Evolutionary conservation across 2,329 filamentous ascomycete genomes (phyloP).

Genomic region (Arthrinium puccinioides): DNA sequence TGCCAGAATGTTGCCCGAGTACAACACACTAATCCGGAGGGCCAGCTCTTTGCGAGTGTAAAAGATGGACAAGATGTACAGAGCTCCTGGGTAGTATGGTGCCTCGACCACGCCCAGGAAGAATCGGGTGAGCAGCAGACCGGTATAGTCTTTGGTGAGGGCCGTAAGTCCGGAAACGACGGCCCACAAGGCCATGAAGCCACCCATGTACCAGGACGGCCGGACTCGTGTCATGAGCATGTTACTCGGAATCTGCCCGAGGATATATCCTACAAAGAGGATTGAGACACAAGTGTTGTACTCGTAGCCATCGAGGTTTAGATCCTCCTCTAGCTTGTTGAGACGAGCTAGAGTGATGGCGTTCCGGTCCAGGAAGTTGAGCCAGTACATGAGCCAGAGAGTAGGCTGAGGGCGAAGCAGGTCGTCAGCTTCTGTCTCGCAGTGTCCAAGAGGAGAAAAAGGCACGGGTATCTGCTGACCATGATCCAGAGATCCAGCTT

Average conservation of each 20-base stretch:
- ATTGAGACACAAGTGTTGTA: conserved; percentile 47
- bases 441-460: no score
- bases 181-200: conserved; percentile 36
- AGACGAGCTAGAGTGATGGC: conserved; percentile 7
- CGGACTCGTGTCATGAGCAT: conserved; percentile 34
- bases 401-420: no score
- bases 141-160: conserved; percentile 30
- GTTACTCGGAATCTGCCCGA: conserved; percentile 37
- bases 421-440: no score
- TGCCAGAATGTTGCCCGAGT: conserved; percentile 1
- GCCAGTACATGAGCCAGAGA: conserved; percentile 48
- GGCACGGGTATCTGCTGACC: no score
- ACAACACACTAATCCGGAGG: not conserved
- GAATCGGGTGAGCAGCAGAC: conserved; percentile 33
- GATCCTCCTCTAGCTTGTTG: conserved; percentile 44
- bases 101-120: conserved; percentile 39
- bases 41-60: conserved; percentile 3
- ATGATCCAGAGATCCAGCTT: not conserved
- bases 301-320: conserved; percentile 46
- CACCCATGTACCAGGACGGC: conserved; percentile 30
- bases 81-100: conserved; percentile 36
- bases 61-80: conserved; percentile 5
- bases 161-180: conserved; percentile 39
- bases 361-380: conserved; percentile 46
- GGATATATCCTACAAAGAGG: conserved; percentile 33